A percentile compares a stretch with the other conserved stretches of the same genome.
Conservation (phyloP, 2,329 filamentous ascomycete genomes). For the Epichloe uncinata region DNA sequence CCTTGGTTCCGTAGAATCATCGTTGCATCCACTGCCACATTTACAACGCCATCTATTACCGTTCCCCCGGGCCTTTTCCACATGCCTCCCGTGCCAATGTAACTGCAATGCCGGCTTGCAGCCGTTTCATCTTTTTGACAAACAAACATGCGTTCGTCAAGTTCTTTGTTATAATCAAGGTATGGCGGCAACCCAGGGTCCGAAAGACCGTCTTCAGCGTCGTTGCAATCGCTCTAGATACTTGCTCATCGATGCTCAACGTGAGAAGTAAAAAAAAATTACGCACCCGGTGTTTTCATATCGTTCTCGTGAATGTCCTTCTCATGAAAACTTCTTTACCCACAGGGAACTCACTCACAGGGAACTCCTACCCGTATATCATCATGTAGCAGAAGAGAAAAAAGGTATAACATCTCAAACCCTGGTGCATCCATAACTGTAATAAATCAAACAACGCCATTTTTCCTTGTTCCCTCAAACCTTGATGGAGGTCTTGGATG, state of each 20-base stretch:
- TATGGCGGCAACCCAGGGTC: no score
- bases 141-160: neutral
- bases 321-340: slow-evolving; percentile 5
- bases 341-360: no score
- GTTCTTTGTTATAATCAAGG: no score
- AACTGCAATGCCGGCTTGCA: neutral
- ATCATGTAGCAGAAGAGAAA: neutral
- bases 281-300: neutral
- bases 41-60: neutral
- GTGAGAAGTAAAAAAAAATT: neutral
- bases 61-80: neutral
- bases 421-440: slow-evolving; percentile 1
- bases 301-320: slow-evolving; percentile 3
- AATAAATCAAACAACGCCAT: slow-evolving; percentile 1
- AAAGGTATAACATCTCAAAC: neutral
- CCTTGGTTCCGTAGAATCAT: neutral
- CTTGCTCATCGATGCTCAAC: no score
- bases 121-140: neutral
- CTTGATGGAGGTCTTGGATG: slow-evolving; percentile 19
- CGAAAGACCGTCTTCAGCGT: no score
- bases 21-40: neutral
- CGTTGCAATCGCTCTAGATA: no score
- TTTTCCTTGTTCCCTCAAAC: slow-evolving; percentile 7
- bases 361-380: neutral
- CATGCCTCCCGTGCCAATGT: neutral